Base-by-base conservation (phyloP, 352 stramenopile genomes). In the Stephanocyclus meneghinianus region DNA sequence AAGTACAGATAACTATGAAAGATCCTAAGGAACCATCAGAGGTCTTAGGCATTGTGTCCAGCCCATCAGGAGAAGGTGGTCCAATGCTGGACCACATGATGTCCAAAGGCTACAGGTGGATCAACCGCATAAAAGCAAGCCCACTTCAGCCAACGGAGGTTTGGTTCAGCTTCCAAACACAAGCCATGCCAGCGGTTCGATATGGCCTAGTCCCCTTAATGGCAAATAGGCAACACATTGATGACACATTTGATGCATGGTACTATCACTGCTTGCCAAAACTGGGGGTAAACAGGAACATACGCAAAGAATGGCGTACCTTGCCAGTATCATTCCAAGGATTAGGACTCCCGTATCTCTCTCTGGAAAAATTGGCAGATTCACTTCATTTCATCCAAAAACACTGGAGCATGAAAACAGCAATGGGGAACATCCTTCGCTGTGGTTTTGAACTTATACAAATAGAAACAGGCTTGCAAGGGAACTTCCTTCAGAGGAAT, bases 261-360 rank as follows among this genome's bases (percentile, higher is more conserved):
- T 71, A 60, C 18, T 59, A 37, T n/a, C 47, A 65, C 13, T 18
- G 35, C 1, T n/a, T 77, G 0, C 32, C 47, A 9, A 9, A n/a
- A 9, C 11, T 71, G 11, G 53, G 50, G 9, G 21, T 77, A 10
- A 77, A 71, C 13, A 64, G 45, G 47, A 59, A 48, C 37, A 65
- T 77, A 18, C 65, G 16, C 0, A 45, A 3, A 16, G 26, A 0
- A 0, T 77, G 40, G n/a, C n/a, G 37, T 0, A 45, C 64, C 8
- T 13, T 61, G 1, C 21, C 35, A 18, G 15, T 42, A 32, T 3
- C 37, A 2, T 71, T 48, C 42, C 60, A 77, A 65, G 70, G 70
- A 1, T 47, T 77, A 3, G 70, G 70, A 1, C 44, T 77, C 8
- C 60, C 61, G 4, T 65, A 71, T 13, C 47, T 67, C 21, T n/a